Evolutionary conservation across 768 basidiomycete genomes (phyloP).

Genomic region (Suillus brevipes): DNA sequence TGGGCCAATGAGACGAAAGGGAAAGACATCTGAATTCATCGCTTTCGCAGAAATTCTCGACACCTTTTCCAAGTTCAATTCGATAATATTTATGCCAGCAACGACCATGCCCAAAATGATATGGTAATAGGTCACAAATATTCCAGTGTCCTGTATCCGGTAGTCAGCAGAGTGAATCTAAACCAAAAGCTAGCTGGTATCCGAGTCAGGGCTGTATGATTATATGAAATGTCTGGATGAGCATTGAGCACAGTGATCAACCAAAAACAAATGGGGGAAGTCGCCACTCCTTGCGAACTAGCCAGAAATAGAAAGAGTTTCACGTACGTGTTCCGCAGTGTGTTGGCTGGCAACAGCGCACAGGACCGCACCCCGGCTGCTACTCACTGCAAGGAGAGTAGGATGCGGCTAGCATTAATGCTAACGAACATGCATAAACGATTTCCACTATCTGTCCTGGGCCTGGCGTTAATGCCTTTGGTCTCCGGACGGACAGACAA

Average conservation of each 20-base stretch:
- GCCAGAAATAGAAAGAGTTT: constrained; percentile 4
- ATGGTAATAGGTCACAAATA: constrained; percentile 36
- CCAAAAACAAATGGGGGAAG: too few relatives aligned
- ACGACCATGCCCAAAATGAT: constrained; percentile 36
- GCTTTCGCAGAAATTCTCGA: constrained; percentile 35
- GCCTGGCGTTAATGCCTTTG: neutral
- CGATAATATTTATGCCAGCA: constrained; percentile 36
- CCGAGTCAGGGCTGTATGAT: constrained; percentile 21
- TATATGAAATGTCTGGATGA: neutral
- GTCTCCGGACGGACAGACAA: constrained; percentile 8
- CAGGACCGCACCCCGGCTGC: neutral
- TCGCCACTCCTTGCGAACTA: neutral
- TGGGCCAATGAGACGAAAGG: constrained; percentile 19
- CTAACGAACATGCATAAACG: neutral
- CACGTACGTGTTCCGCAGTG: neutral
- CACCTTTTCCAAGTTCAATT: constrained; percentile 40
- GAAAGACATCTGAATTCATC: constrained; percentile 34
- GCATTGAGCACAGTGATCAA: too few relatives aligned
- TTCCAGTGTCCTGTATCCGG: constrained; percentile 33
- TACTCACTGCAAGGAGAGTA: neutral
- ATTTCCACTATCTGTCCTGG: neutral
- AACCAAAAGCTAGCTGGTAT: constrained; percentile 42
- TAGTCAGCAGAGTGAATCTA: constrained; percentile 41
- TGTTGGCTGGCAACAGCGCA: neutral
- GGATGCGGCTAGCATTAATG: neutral